Conservation (phyloP, 495 filamentous ascomycete species). For the Penicillium bovifimosum region DNA sequence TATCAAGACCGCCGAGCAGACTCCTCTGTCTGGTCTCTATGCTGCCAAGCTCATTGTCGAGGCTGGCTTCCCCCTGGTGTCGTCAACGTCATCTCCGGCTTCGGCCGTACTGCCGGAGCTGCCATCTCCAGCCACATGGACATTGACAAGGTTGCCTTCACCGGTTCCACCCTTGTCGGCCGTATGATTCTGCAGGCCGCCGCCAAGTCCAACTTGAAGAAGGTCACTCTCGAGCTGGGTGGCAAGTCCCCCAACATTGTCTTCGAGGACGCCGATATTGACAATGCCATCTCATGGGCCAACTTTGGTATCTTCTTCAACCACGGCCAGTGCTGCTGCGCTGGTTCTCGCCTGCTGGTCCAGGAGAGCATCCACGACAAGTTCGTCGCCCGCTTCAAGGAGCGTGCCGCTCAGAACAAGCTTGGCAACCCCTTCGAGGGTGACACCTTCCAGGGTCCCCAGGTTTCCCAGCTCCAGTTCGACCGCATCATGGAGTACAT, state of each 20-base stretch:
- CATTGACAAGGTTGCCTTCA: slow-evolving; percentile 98
- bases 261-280: slow-evolving; percentile 92
- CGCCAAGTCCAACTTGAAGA: slow-evolving; percentile 93
- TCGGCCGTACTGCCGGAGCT: slow-evolving; percentile 84
- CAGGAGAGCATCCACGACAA: slow-evolving; percentile 95
- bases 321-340: slow-evolving; percentile 98
- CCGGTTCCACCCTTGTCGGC: slow-evolving; percentile 86
- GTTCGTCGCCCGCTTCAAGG: slow-evolving; percentile 85
- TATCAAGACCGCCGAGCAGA: slow-evolving; percentile 95
- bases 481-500: slow-evolving; percentile 99
- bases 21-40: slow-evolving; percentile 81
- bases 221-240: slow-evolving; percentile 97
- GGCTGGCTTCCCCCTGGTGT: slow-evolving; percentile 97
- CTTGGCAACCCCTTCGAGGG: slow-evolving; percentile 87
- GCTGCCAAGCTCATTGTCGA: slow-evolving; percentile 78
- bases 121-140: slow-evolving; percentile 94
- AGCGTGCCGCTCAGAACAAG: slow-evolving; percentile 72
- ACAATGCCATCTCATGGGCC: slow-evolving; percentile 94
- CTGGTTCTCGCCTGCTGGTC: slow-evolving; percentile 91
- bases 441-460: slow-evolving; percentile 95
- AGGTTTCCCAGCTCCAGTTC: slow-evolving; percentile 90
- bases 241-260: slow-evolving; percentile 98
- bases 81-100: slow-evolving; percentile 90
- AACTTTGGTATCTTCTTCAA: slow-evolving; percentile 99
- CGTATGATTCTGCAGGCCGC: slow-evolving; percentile 95